phyloP scores from a whole-genome alignment of 140 eudicot species.

The Cichorium intybus region DNA sequence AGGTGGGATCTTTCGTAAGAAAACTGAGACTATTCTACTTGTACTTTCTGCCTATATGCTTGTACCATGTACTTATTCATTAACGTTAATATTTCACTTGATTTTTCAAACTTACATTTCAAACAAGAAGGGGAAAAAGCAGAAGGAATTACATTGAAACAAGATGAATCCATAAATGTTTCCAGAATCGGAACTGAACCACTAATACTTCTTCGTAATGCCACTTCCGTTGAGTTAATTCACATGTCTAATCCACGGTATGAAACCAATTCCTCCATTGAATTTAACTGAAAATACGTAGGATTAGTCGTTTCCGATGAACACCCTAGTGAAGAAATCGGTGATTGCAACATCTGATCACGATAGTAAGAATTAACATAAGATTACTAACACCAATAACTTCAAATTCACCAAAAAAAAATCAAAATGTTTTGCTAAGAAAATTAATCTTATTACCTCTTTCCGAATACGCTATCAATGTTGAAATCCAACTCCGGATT shows the following conservation, averaged over 20 bases:
- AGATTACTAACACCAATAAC: neutral
- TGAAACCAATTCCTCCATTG: conserved; percentile 37
- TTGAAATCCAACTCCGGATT: conserved; percentile 68
- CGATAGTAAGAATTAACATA: conserved; percentile 3
- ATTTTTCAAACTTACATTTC: conserved; percentile 3
- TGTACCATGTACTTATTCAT: conserved; percentile 22
- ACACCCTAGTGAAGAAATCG: conserved; percentile 41
- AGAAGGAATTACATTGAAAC: conserved; percentile 60
- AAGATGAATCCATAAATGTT: conserved; percentile 57
- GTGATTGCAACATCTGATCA: conserved; percentile 53
- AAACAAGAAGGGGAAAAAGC: conserved; percentile 12
- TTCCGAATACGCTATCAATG: conserved; percentile 57
- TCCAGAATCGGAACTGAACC: conserved; percentile 60
- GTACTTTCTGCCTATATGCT: conserved; percentile 21
- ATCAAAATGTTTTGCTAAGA: no score
- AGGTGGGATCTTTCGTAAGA: conserved; percentile 22
- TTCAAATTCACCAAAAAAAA: neutral
- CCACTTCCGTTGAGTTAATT: conserved; percentile 37
- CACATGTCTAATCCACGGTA: conserved; percentile 46
- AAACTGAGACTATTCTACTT: conserved; percentile 14
- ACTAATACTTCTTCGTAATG: conserved; percentile 53
- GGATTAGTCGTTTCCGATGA: conserved; percentile 45
- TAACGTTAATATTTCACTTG: conserved; percentile 10
- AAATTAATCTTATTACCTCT: conserved; percentile 51
- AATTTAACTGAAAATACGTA: conserved; percentile 42